Evolutionary conservation across 1,284 basidiomycete genomes (phyloP), one percentile per base, ranked within the genome.

Genomic region (Boletus nobilissimus): DNA sequence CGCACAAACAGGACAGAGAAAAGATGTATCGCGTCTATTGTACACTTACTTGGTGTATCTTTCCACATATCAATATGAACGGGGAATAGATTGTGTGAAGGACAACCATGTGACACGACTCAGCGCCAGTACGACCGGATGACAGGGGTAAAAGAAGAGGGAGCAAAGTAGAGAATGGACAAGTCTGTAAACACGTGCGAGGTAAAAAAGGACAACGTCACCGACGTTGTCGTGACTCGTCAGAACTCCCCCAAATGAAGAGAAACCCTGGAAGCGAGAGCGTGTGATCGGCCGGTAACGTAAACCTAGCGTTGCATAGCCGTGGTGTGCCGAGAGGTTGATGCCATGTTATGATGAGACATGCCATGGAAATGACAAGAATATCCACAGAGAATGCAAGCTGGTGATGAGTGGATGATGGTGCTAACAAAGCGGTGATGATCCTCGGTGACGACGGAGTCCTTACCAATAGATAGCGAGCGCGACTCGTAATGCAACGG

Each of bases 361-460:
- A 84, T 84, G 84, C 83, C 73, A 81, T 70, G 70, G 40, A 78
- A 67, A 76, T 76, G 77, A 76, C 73, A 81, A 76, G 77, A 82
- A 73, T 80, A 85, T 85, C 85, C 84, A 85, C 83, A 85, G 68
- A 85, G 79, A 81, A 84, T 82, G 82, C 83, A 79, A 82, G 82
- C 84, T 85, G 75, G 54, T 46, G 7, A 26, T 11, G 22, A 38
- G 63, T 19, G 13, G 29, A 38, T 29, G 26, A 26, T 60, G 0
- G 29, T 66, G 74, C 83, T 64, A 77, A 67, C 26, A 26, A 32
- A 24, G 40, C 29, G 11, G 26, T 16, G 46, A 70, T 24, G 36
- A 48, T 40, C 46, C 36, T 43, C 8, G 18, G 39, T 24, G 43
- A 74, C 39, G 14, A 46, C 34, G 13, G 36, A 29, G 39, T 7